Base-by-base conservation (phyloP, 495 filamentous ascomycete genomes). In the Lophiostoma macrostomum region DNA sequence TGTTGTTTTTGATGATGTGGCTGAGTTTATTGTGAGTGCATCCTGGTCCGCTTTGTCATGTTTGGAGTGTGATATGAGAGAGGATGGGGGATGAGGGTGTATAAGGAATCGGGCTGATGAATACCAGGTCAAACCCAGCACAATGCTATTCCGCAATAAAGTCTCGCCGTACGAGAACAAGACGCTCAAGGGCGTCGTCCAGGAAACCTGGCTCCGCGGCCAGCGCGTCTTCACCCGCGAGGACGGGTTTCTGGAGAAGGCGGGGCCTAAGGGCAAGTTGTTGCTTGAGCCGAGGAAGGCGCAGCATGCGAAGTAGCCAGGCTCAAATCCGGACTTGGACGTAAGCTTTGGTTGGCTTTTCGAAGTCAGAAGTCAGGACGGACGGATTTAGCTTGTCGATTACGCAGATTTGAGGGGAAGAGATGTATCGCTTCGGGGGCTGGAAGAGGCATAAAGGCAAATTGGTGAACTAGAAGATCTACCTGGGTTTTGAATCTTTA, bases 131-230 rank as follows among this genome's bases (percentile, higher is more conserved):
- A 64, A 67, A 64, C 60, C 45, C 4, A 63, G 50, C 19, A 65
- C 62, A 22, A 95, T 98, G 91, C 78, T 93, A 32, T 98, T 95
- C 79, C 81, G 90, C 61, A 97, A 98, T 68, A 94, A 95, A 69
- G 88, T 88, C 73, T 88, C 82, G 20, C 93, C 93, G 2, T 98
- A 96, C 74, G 87, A 96, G 70, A 89, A 90, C 20, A 84, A 82
- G 60, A 79, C 68, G 5, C 81, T 98, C 65, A 79, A 74, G 49
- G 93, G 93, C 0, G 79, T 87, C 56, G 91, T 96, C 12, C 78
- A 73, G 44, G 90, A 96, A 76, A 96, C 93, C 7, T 97, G 89
- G 89, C 64, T 98, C 35, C 74, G 91, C 28, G 93, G 93, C 1
- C 70, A 72, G 56, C 85, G 78, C 66, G 78, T 97, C 24, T 96